These are phyloP conservation scores for Agaricus blazei DNA, from an alignment of 768 basidiomycete genomes.

Conservation along the genomic window DNA sequence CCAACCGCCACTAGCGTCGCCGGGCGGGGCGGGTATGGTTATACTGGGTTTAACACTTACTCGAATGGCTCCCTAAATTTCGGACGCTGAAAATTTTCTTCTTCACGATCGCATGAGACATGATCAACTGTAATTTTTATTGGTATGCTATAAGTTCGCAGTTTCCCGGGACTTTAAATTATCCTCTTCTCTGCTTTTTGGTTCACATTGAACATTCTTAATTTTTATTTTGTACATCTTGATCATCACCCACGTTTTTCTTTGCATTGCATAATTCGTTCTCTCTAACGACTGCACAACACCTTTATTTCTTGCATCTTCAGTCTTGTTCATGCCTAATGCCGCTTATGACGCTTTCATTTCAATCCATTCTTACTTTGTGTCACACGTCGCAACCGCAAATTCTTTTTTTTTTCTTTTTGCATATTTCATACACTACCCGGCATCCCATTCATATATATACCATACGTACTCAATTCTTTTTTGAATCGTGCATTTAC, in stretches of 20 bases:
- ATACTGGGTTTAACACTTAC: background rate
- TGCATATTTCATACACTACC: background rate
- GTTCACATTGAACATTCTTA: background rate
- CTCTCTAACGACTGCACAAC: background rate
- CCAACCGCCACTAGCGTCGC: background rate
- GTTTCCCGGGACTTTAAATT: background rate
- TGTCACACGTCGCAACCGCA: background rate
- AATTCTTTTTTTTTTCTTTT: background rate
- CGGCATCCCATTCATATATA: background rate
- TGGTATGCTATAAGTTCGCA: constrained; percentile 4
- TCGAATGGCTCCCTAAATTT: background rate
- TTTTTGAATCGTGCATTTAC: background rate
- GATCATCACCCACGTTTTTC: background rate
- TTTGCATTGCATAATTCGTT: background rate
- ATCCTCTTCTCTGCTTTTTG: background rate
- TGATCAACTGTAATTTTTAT: constrained; percentile 4
- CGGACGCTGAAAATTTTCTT: background rate
- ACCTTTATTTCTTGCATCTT: background rate
- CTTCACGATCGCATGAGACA: constrained; percentile 1
- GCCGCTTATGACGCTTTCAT: background rate
- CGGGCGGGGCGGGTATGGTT: background rate
- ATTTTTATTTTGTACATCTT: constrained; percentile 3
- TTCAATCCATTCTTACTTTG: background rate
- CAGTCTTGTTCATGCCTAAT: background rate
- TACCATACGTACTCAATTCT: background rate